Evolutionary conservation across 176 grass and related monocot genomes (phyloP), one percentile per base, ranked within the genome.

Genomic region (Elaeis guineensis): DNA sequence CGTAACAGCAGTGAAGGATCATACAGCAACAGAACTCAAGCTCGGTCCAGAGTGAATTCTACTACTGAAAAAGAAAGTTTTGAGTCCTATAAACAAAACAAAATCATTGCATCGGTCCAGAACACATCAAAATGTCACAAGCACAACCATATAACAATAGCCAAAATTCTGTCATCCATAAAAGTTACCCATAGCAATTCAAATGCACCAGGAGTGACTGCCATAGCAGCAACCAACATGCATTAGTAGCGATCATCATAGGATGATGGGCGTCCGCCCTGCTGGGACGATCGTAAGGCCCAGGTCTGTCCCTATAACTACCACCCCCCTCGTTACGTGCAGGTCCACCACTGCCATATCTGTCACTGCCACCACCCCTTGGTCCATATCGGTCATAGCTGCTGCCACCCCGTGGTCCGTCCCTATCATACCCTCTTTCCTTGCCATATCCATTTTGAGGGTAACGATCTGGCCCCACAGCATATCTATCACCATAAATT

Each of bases 401-500:
- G 66, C 83, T 78, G 49, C 66, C 32, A 3, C 79, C 19, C 16
- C 76, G 69, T 29, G 76, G 80, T 61, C 72, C 76, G 69, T 95
- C 85, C 78, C 76, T 83, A 9, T 98, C 94, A 52, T 93, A 89
- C 19, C 81, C 85, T 80, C 82, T 93, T 72, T 89, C 94, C 64
- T 86, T 92, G 63, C 64, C 51, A 74, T 90, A 96, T 50, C 72
- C 86, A 69, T 82, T 80, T 51, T 82, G 80, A 39, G 75, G 24
- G 52, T 98, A 98, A 56, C 81, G 79, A 69, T 93, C 88, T 6
- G 65, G 29, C 5, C 52, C 21, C n/a, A 53, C 87, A 69, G 25
- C 67, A 57, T 98, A 98, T 59, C 84, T 98, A 61, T 98, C 94
- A 49, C 83, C 65, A 50, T 81, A 51, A 92, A 83, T 89, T 56